Evolutionary conservation across 768 basidiomycete species (phyloP), one percentile per base, ranked within the genome.

Genomic region (Amanita pallidorosea): DNA sequence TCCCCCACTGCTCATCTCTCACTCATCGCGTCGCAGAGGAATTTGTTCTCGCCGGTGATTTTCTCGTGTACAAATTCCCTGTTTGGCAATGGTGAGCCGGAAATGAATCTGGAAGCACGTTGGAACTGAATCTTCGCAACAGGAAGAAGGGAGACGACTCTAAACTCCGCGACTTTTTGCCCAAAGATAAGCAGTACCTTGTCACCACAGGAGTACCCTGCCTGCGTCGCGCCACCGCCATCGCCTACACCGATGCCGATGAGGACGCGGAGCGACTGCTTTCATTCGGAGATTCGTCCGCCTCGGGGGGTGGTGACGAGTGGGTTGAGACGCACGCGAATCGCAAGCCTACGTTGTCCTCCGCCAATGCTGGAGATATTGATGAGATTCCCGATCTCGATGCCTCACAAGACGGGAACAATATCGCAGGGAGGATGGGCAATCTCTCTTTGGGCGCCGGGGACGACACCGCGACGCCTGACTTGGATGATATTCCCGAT

Each of bases 301-400:
- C 69, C 4, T 69, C 73, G 7, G 75, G 71, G 5, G 79, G 76
- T 23, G 83, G 74, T 13, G 93, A 96, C 53, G 95, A 98, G 58
- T 99, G 96, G 96, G 96, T 99, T 17, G 92, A 97, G 65, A 99
- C 96, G 9, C 96, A 99, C 63, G 85, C 93, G 0, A 87, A 88
- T 3, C 79, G 88, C 56, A 77, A 77, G 57, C 20, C 71, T 13
- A 67, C 72, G 18, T 8, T 51, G 8, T 53, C 76, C 5, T 73
- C 74, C 2, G 70, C 70, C 9, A 81, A 84, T 55, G 74, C 80
- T 22, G 79, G 79, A 8, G 71, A 68, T 48, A 90, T 93, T 59
- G 81, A 82, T 52, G 91, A 93, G 60, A 94, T 94, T 60, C 90
- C 89, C 15, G 91, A 93, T 67, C 70, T 87, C 25, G 91, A 91